phyloP scores from a whole-genome alignment of 768 basidiomycete species.

The Tricholoma flavovirens region DNA sequence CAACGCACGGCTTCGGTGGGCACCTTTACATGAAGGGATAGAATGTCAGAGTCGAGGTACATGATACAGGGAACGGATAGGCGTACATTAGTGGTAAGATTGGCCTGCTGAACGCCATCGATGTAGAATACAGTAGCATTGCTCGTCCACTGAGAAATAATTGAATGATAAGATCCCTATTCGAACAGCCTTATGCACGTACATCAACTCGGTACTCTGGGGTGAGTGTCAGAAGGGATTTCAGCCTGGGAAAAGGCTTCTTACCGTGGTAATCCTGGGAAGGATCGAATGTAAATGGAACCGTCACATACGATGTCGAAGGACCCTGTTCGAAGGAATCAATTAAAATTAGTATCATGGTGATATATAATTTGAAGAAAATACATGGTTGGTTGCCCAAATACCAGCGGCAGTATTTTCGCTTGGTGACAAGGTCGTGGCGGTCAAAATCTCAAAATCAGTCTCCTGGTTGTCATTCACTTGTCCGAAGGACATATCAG shows the following conservation, averaged over 20 bases:
- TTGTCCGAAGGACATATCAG: background rate
- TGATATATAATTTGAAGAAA: background rate
- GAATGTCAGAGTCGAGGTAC: background rate
- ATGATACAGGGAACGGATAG: background rate
- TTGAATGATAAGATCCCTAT: background rate
- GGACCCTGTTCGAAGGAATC: slow-evolving; percentile 13
- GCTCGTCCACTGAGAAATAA: slow-evolving; percentile 22
- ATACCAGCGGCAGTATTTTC: slow-evolving; percentile 27
- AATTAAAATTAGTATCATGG: background rate
- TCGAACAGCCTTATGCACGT: slow-evolving; percentile 3
- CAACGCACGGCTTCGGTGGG: slow-evolving; percentile 24
- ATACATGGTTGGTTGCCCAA: slow-evolving; percentile 32
- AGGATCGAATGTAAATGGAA: slow-evolving; percentile 30
- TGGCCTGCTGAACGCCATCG: slow-evolving; percentile 25
- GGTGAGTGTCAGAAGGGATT: background rate
- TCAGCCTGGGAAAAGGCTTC: slow-evolving; percentile 1
- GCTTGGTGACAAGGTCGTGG: slow-evolving; percentile 22
- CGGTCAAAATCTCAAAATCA: slow-evolving; percentile 32
- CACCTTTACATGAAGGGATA: slow-evolving; percentile 16
- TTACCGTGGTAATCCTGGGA: slow-evolving; percentile 28
- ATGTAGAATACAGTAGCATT: slow-evolving; percentile 29
- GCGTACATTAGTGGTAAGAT: slow-evolving; percentile 26
- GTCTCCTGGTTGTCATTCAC: too few species aligned
- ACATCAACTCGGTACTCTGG: slow-evolving; percentile 33
- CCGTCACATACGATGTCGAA: slow-evolving; percentile 13